phyloP scores from a whole-genome alignment of 768 basidiomycete genomes.

The Terana coerulea region DNA sequence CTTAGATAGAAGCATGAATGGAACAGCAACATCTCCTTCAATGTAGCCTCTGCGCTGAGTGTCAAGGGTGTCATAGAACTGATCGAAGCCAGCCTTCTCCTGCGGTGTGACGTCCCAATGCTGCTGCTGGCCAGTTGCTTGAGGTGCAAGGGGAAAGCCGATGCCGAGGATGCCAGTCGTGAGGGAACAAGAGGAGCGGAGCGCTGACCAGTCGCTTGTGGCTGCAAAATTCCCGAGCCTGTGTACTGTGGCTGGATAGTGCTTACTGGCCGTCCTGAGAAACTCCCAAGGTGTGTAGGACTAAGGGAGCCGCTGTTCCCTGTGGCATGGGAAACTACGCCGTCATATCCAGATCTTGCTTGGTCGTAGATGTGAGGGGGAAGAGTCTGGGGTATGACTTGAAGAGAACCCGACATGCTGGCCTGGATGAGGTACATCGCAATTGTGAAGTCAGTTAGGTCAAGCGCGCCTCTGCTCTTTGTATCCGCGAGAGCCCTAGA shows the following conservation, averaged over 20 bases:
- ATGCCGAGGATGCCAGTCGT: slow-evolving; percentile 16
- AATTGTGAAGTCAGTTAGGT: slow-evolving; percentile 88
- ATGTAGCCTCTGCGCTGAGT: slow-evolving; percentile 70
- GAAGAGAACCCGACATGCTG: slow-evolving; percentile 76
- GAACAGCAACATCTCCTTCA: slow-evolving; percentile 92
- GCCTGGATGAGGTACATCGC: slow-evolving; percentile 96
- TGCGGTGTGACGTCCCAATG: slow-evolving; percentile 81
- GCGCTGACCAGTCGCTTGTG: slow-evolving; percentile 44
- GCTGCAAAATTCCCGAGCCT: slow-evolving; percentile 51
- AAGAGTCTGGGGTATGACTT: slow-evolving; percentile 66
- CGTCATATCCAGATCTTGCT: slow-evolving; percentile 41
- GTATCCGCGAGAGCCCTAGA: slow-evolving; percentile 92
- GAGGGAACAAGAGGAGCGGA: slow-evolving; percentile 26
- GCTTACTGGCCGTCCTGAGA: slow-evolving; percentile 30
- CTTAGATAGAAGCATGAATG: slow-evolving; percentile 91
- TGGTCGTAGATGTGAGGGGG: slow-evolving; percentile 87
- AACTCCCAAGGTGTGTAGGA: slow-evolving; percentile 42
- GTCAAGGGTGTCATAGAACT: slow-evolving; percentile 82
- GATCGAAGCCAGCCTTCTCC: slow-evolving; percentile 78
- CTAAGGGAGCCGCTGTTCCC: slow-evolving; percentile 58
- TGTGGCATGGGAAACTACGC: slow-evolving; percentile 53
- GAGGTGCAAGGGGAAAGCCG: slow-evolving; percentile 13
- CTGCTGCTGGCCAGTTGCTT: slow-evolving; percentile 15
- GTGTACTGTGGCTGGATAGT: slow-evolving; percentile 61
- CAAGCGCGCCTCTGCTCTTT: slow-evolving; percentile 84